Evolutionary conservation across 176 grass and related monocot genomes (phyloP), one percentile per base, ranked within the genome.

Genomic region (Carex myosuroides): DNA sequence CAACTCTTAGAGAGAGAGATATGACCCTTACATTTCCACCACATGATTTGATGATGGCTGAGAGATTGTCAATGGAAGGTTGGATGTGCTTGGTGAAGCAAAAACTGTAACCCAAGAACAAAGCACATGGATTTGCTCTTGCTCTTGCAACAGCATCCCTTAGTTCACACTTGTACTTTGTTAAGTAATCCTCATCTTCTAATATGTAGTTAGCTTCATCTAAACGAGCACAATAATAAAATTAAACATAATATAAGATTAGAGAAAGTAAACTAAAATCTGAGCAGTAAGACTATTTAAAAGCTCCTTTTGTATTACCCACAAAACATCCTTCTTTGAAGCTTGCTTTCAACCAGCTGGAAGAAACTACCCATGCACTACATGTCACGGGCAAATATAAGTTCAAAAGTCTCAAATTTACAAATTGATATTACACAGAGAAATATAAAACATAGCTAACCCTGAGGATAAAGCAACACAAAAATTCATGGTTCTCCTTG

Each of bases 291-390:
- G 4, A 76, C 8, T 76, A 29, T 55, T 30, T 55, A 13, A 76
- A 54, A 76, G 48, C 1, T 26, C 67, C 48, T 70, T 58, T 73
- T 54, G 65, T 80, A 90, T 97, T 79, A 97, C 94, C 92, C 70
- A 92, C 77, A 86, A 97, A 97, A 72, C 57, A 58, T 61, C 90
- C 83, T 86, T 91, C 70, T 83, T 52, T 90, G 85, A 94, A 97
- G 85, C 94, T 97, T 71, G 88, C 85, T 86, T 94, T 97, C 64
- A 97, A 46, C 94, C 94, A 94, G 62, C 89, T 91, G 66, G 94
- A 85, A 82, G 90, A 92, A 84, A 97, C 81, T 86, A 97, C 87
- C 94, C 94, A 97, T 60, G 94, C 90, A 85, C 94, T 97, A 88
- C 79, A 92, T 82, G 13, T 54, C 22, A 30, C 75, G 9, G 24